Base-by-base conservation (phyloP, 2,329 filamentous ascomycete species). In the Aspergillus uvarum region DNA sequence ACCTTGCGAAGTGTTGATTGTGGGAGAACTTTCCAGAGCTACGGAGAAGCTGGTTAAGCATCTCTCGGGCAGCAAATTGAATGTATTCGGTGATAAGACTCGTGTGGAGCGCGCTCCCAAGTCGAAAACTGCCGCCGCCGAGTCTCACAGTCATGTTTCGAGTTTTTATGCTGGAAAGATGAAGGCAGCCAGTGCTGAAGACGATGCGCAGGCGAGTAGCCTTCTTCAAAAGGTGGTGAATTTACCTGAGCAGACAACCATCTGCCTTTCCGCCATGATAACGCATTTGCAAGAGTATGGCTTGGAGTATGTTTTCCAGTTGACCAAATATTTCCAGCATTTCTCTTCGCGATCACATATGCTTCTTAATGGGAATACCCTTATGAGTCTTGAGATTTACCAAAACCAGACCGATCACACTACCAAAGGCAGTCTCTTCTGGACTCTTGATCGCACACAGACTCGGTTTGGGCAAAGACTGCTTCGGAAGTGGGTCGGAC, bases 261-360 rank as follows among this genome's bases (percentile, higher is more conserved):
- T 96, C 47, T 99, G 95, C 75, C 83, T 99, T 14, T 97, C 95
- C 4, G 90, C 93, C 11, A 97, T 99, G 93, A 98, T 99, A 68
- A 91, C 85, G 1, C 93, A 99, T 70, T 81, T 99, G 68, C 88
- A 87, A 19, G 93, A 96, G 65, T 99, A 97, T 73, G 92, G 92
- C 0, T 82, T 99, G 21, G 90, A 98, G 74, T 92, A 98, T 79
- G 91, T 99, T 56, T 96, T 99, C 68, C 90, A 96, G 70, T 80
- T 99, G 48, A 98, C 95, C 1, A 96, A 96, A 69, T 96, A 98
- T 78, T 99, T 99, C 71, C 89, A 96, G 67, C 92, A 92, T 2
- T 99, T 99, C 77, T 96, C 91, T 67, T 91, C 93, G 7, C 84
- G 93, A 42, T 93, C 94, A 14, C 93, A 98, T 71, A 98, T 99